phyloP scores from a whole-genome alignment of 495 filamentous ascomycete species.

The Talaromyces liani region DNA sequence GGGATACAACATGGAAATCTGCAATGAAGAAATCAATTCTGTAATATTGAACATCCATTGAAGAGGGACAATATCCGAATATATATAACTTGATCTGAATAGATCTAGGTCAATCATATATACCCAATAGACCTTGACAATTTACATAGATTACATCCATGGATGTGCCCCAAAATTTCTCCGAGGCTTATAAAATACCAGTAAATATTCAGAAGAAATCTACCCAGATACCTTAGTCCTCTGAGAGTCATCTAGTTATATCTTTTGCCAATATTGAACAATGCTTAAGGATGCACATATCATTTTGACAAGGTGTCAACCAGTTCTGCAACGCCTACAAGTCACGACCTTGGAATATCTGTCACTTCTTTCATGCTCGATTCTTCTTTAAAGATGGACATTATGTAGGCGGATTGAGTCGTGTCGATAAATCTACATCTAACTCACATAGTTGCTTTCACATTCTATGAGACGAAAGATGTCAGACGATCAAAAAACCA shows the following conservation, averaged over 20 bases:
- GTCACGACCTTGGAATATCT: background rate
- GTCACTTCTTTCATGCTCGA: too few relatives aligned
- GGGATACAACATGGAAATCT: background rate
- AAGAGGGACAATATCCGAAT: background rate
- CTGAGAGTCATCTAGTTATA: background rate
- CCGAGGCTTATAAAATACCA: background rate
- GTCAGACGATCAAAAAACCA: too few relatives aligned
- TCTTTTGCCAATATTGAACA: background rate
- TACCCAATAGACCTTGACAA: too few relatives aligned
- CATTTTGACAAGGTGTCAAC: background rate
- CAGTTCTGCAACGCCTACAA: background rate
- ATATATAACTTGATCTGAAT: background rate
- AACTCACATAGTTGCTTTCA: background rate
- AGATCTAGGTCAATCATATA: too few relatives aligned
- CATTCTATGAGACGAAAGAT: background rate
- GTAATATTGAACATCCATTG: background rate
- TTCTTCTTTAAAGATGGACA: too few relatives aligned
- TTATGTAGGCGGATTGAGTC: background rate
- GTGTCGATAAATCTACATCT: background rate
- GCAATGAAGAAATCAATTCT: background rate
- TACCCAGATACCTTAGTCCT: background rate
- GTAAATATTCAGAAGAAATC: background rate
- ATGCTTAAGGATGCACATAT: background rate
- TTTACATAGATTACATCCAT: too few relatives aligned
- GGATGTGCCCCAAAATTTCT: too few relatives aligned